Percentiles rank a stretch among this genome's conserved stretches.
Conservation (phyloP, 2,329 filamentous ascomycete species). For the Phyllosticta paracitricarpa region DNA sequence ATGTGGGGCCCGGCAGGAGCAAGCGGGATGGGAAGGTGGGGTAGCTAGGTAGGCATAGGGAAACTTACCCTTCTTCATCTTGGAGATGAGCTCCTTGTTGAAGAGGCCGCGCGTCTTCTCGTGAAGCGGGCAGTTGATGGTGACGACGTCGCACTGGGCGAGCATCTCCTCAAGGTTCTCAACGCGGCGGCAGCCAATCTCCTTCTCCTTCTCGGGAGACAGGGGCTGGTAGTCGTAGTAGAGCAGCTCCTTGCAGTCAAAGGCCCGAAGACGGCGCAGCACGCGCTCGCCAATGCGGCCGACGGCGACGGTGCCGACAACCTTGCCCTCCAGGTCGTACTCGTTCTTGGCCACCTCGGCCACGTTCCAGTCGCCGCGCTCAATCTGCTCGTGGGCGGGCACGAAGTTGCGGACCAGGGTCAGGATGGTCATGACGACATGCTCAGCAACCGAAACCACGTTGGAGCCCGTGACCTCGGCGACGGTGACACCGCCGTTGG, state of each 20-base stretch:
- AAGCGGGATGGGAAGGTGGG: neutral
- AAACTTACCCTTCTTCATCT: conserved; percentile 88
- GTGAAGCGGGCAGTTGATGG: conserved; percentile 98
- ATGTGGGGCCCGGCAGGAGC: neutral
- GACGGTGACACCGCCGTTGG: conserved; percentile 94
- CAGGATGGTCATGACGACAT: conserved; percentile 99
- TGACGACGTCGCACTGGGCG: conserved; percentile 89
- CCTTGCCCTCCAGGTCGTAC: conserved; percentile 94
- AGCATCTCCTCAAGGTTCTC: conserved; percentile 88
- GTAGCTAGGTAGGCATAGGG: neutral
- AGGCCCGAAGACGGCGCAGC: conserved; percentile 86
- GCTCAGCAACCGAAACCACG: conserved; percentile 96
- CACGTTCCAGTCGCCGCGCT: conserved; percentile 85
- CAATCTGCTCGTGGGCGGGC: conserved; percentile 89
- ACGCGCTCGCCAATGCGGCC: conserved; percentile 98
- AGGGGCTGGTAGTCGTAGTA: conserved; percentile 99
- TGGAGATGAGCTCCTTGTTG: conserved; percentile 95
- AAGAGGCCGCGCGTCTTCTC: conserved; percentile 95
- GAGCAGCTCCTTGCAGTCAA: conserved; percentile 98
- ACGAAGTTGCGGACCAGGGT: conserved; percentile 95
- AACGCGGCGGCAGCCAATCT: conserved; percentile 90
- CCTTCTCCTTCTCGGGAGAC: conserved; percentile 72
- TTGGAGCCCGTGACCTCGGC: conserved; percentile 97
- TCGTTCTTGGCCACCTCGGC: conserved; percentile 96
- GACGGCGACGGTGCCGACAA: conserved; percentile 93